Percentiles rank a stretch among this genome's conserved stretches.
phyloP scores from a whole-genome alignment of 176 grass and related monocot genomes.

The Zoysia japonica region DNA sequence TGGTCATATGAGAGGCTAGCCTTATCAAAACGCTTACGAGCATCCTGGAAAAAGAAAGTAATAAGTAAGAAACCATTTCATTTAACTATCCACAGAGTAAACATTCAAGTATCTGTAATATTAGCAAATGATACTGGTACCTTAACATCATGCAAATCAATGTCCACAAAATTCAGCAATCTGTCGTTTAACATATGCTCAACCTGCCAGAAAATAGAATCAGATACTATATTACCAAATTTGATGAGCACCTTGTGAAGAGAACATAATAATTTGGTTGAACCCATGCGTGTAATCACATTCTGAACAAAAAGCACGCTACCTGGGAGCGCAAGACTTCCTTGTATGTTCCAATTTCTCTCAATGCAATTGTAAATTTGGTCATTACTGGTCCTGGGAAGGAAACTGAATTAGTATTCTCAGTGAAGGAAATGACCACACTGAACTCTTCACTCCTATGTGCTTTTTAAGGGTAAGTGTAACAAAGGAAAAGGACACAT shows the following conservation, averaged over 20 bases:
- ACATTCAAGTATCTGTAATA: slow-evolving; percentile 18
- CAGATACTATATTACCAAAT: slow-evolving; percentile 28
- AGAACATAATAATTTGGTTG: slow-evolving; percentile 3
- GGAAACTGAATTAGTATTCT: slow-evolving; percentile 36
- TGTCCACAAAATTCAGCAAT: slow-evolving; percentile 87
- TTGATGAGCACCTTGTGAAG: not conserved
- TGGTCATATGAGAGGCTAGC: slow-evolving; percentile 91
- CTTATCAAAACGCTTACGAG: slow-evolving; percentile 86
- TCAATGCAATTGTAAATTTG: slow-evolving; percentile 95
- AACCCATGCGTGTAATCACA: slow-evolving; percentile 25
- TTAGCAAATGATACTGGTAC: slow-evolving; percentile 47
- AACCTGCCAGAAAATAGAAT: slow-evolving; percentile 56
- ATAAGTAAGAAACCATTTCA: slow-evolving; percentile 33
- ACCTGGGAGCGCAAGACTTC: slow-evolving; percentile 98
- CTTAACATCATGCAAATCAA: slow-evolving; percentile 96
- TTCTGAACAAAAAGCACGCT: slow-evolving; percentile 21
- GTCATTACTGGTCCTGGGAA: slow-evolving; percentile 88
- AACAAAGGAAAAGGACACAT: not conserved
- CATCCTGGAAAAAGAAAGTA: slow-evolving; percentile 63
- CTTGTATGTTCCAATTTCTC: slow-evolving; percentile 98
- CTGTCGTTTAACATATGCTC: slow-evolving; percentile 94
- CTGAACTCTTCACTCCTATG: slow-evolving; percentile 2
- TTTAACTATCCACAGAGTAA: slow-evolving; percentile 25
- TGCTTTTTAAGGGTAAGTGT: not conserved
- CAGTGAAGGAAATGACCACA: slow-evolving; percentile 27